Evolutionary conservation across 371 early-diverging fungal genomes (phyloP).

Genomic region (Actinomortierella wolfii): DNA sequence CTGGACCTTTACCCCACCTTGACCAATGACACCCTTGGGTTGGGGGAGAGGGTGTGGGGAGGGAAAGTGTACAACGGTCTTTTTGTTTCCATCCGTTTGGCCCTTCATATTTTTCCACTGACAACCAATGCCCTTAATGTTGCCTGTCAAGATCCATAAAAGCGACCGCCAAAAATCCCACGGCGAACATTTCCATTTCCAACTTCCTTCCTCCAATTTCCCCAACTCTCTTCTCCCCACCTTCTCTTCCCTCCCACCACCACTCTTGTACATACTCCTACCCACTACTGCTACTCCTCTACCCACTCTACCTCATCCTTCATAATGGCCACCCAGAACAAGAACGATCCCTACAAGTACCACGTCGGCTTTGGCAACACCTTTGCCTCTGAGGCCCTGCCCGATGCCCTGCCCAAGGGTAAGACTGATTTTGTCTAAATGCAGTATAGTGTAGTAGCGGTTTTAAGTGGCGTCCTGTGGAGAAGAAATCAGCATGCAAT

Average conservation of each 20-base stretch:
- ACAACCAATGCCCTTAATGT: too few species aligned
- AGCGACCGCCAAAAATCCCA: too few species aligned
- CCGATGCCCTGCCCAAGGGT: slow-evolving; percentile 88
- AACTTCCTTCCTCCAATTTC: slow-evolving; percentile 1
- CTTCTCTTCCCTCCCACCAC: not conserved
- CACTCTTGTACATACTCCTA: not conserved
- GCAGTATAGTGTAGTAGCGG: too few species aligned
- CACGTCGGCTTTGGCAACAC: slow-evolving; percentile 81
- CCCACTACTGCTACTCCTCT: not conserved
- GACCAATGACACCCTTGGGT: too few species aligned
- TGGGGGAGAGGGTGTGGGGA: too few species aligned
- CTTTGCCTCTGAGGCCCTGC: slow-evolving; percentile 85
- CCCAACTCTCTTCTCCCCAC: slow-evolving; percentile 1
- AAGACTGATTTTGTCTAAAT: too few species aligned
- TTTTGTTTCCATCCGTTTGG: too few species aligned
- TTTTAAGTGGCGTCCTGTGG: not conserved
- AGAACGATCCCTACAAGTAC: slow-evolving; percentile 58
- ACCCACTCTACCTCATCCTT: not conserved
- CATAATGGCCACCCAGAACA: slow-evolving; percentile 34
- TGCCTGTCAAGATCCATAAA: too few species aligned
- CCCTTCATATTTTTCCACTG: too few species aligned
- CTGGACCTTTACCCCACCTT: too few species aligned
- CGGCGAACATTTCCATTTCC: too few species aligned
- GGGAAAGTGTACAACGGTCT: too few species aligned
- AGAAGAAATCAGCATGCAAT: not conserved